Evolutionary conservation across 371 early-diverging fungal species (phyloP), one percentile per base, ranked within the genome.

Genomic region (Lichtheimia ornata): DNA sequence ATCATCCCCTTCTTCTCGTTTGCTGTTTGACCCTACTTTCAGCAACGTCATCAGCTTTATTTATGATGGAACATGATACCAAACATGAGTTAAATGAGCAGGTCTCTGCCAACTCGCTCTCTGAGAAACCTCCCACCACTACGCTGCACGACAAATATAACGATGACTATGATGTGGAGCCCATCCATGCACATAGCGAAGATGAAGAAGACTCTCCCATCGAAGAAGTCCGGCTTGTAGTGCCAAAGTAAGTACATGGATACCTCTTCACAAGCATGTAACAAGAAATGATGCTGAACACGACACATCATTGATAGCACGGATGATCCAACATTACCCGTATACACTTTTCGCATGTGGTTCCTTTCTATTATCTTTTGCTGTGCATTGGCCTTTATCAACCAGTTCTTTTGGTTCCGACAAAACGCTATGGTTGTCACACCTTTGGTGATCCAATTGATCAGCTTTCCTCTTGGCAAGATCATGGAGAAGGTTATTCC

Each of bases 321-420:
- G 2, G 90, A 91, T 63, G 86, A 88, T 50, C 85, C 90, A 1
- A 69, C 81, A 0, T 61, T 87, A 40, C 92, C 93, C 3, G 84
- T 86, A 17, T 75, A 88, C 62, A 92, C 94, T 17, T 88, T 91
- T 69, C 87, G 94, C 59, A 85, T 91, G 64, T 85, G 84, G 76
- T 67, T 84, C 13, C 71, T 94, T 11, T 91, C 89, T 24, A 60
- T 87, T 14, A 55, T 90, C 56, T 89, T 88, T 65, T 78, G 79
- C 28, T 69, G 79, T 35, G 59, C 76, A 11, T 69, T 91, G 18
- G 76, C 85, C 14, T 84, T 88, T 62, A 82, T 87, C 65, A 92
- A 91, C 73, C 88, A 90, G 64, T 88, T 92, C 74, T 91, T 90
- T 73, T 89, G 83, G 73, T 89, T 85, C 68, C 83, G 91, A 58